A percentile compares a stretch with the other conserved stretches of the same genome.
These are phyloP conservation scores for Penicillium chermesinum DNA, from an alignment of 495 filamentous ascomycete species.

Conservation along the genomic window DNA sequence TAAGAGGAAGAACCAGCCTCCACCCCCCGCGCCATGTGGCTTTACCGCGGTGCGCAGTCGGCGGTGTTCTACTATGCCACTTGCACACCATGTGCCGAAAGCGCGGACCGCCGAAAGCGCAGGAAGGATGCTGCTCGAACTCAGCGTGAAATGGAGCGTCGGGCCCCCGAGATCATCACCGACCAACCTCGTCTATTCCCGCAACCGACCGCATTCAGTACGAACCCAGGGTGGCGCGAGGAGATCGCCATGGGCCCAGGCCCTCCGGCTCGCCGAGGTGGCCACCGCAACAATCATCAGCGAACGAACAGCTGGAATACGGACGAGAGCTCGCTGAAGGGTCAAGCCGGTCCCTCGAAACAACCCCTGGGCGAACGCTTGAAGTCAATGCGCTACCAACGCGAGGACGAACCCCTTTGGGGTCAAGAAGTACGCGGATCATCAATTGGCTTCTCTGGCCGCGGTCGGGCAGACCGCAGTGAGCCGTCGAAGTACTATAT, in stretches of 20 bases:
- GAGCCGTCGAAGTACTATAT: conserved; percentile 55
- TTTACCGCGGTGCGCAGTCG: conserved; percentile 62
- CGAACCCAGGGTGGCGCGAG: conserved; percentile 80
- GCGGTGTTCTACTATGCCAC: conserved; percentile 82
- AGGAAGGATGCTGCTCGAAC: conserved; percentile 59
- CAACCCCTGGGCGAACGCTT: conserved; percentile 52
- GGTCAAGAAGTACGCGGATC: conserved; percentile 49
- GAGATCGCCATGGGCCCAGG: conserved; percentile 78
- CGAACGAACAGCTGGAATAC: conserved; percentile 48
- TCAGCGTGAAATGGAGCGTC: conserved; percentile 53
- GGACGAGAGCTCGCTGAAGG: conserved; percentile 24
- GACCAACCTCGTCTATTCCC: conserved; percentile 68
- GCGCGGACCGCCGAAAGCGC: conserved; percentile 57
- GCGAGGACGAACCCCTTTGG: conserved; percentile 83
- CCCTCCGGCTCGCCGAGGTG: conserved; percentile 54
- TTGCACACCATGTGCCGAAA: conserved; percentile 72
- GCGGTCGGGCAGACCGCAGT: conserved; percentile 35
- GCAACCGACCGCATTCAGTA: conserved; percentile 76
- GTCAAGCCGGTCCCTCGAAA: conserved; percentile 28
- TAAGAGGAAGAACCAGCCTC: conserved; percentile 1
- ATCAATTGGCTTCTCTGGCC: conserved; percentile 49
- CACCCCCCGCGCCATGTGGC: conserved; percentile 40
- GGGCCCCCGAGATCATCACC: conserved; percentile 41
- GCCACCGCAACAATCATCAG: conserved; percentile 41
- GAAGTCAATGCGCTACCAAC: conserved; percentile 71